phyloP scores from a whole-genome alignment of 192 early-diverging fungal genomes.

The Podila epigama region DNA sequence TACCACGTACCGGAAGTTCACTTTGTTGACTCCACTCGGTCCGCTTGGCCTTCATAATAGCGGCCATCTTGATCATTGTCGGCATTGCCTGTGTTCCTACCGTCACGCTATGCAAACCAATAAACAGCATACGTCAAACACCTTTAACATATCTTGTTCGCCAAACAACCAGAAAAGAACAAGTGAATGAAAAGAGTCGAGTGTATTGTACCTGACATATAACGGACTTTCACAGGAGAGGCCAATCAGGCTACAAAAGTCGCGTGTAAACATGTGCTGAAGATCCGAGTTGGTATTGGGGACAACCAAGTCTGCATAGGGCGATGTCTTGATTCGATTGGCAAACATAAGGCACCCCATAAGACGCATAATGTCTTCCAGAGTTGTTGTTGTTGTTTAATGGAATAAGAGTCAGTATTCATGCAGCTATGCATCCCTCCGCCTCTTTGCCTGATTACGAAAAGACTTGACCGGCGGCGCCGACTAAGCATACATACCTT shows the following conservation, averaged over 20 bases:
- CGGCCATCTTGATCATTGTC: constrained; percentile 89
- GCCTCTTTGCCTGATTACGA: background rate
- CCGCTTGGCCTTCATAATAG: constrained; percentile 84
- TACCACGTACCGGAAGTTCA: constrained; percentile 79
- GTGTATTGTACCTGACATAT: constrained; percentile 64
- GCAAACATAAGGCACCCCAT: constrained; percentile 51
- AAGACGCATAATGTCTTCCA: constrained; percentile 59
- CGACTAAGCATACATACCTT: constrained; percentile 55
- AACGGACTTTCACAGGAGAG: constrained; percentile 78
- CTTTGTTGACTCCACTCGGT: constrained; percentile 92
- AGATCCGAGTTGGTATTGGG: constrained; percentile 60
- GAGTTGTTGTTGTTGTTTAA: too few species aligned
- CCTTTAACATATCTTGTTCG: background rate
- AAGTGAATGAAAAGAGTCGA: constrained; percentile 42
- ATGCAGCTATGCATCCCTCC: too few species aligned
- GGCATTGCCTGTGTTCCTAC: constrained; percentile 92
- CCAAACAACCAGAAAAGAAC: constrained; percentile 2
- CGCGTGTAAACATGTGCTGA: constrained; percentile 71
- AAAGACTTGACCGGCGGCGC: too few species aligned
- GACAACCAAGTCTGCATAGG: constrained; percentile 55
- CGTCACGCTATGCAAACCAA: constrained; percentile 48
- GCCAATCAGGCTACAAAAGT: constrained; percentile 80
- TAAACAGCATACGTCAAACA: constrained; percentile 46
- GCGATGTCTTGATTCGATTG: constrained; percentile 40
- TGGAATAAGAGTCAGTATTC: background rate